Base-by-base conservation (phyloP, 2,329 filamentous ascomycete genomes). In the Phaeosphaeria sp. region DNA sequence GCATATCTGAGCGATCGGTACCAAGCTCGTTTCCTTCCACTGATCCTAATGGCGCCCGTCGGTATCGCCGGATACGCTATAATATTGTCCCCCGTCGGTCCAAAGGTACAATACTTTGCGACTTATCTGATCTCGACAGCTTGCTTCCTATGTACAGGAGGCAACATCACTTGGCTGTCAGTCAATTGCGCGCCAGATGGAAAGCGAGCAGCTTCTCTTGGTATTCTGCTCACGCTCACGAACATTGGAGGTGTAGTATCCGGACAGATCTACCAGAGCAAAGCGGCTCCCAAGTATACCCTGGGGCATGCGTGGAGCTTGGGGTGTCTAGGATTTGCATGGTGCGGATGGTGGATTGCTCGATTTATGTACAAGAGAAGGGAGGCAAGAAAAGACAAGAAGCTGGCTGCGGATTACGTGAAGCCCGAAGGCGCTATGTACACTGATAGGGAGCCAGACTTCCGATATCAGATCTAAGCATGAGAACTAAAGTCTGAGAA, bases 1-100 rank as follows among this genome's bases (percentile, higher is more conserved):
- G 77, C 78, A 4, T 66, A 76, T 50, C 60, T 79, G 1, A 76
- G 75, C 0, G 77, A 80, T 52, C 73, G 62, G 39, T 78, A 78
- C 50, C 68, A 70, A 42, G 67, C 67, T 3, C 76, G 77, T 4
- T 79, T 80, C 59, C 57, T 77, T 3, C 75, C 77, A 3, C 61
- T 79, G 0, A 65, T 77, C 17, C 54, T 76, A 17, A 66, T 64
- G 55, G 71, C 70, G 0, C 71, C 71, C 5, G 52, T 76, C 33
- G 72, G 72, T 2, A 72, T 75, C 18, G 53, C 58, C 6, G 72
- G 73, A 9, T 76, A 76, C 43, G 68, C 71, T 1, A 71, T 76
- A 6, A 62, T 75, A 0, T 65, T 76, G 15, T 58, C 66, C 1
- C 63, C 67, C 0, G 69, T 74, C n/a, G 58, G 63, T 22, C 52